Evolutionary conservation across 192 early-diverging fungal genomes (phyloP), one percentile per base, ranked within the genome.

Genomic region (Thoreauomyces humboldtii): DNA sequence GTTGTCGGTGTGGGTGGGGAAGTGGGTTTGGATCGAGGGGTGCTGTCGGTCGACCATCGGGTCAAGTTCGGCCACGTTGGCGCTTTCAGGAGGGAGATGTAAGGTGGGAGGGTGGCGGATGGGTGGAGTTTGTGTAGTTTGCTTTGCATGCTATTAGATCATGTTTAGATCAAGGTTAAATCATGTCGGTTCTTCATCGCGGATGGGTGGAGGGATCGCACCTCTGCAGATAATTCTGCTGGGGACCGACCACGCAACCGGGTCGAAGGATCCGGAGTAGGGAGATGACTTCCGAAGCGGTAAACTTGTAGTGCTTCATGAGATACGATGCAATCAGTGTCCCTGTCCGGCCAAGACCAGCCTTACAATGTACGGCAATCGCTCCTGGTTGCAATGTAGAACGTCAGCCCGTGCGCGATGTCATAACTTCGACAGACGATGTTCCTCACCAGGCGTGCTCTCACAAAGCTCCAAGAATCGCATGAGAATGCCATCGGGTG

Each of bases 281-380:
- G 4, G 76, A 75, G 63, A 89, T 90, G 37, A 81, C 75, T 65
- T 90, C 88, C 2, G 79, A 41, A 0, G 88, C 85, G 0, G 86
- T 81, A 67, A 90, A 79, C 38, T 79, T 73, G 63, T 86, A 89
- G 59, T 87, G 78, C 43, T 86, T 82, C 86, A 90, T 90, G 41
- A 90, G 61, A 44, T 82, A 86, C 4, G 78, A 75, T 0, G 72
- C 84, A 61, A 79, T 86, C 38, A 86, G 63, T 1, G 77, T 75
- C 21, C 84, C 84, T 6, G 84, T 86, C 37, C 84, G 54, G 12
- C 84, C 84, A 2, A 86, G 67, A 1, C 84, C 84, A 9, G 84
- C 84, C 64, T 86, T 86, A 70, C 84, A 86, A 48, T 86, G 84
- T 15, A 86, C 76, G 0, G 82, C 84, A 43, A 86, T 82, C 22